Percentiles rank a stretch among this genome's conserved stretches.
These are phyloP conservation scores for Globisporangium camurandrum DNA, from an alignment of 352 stramenopile genomes.

Conservation along the genomic window DNA sequence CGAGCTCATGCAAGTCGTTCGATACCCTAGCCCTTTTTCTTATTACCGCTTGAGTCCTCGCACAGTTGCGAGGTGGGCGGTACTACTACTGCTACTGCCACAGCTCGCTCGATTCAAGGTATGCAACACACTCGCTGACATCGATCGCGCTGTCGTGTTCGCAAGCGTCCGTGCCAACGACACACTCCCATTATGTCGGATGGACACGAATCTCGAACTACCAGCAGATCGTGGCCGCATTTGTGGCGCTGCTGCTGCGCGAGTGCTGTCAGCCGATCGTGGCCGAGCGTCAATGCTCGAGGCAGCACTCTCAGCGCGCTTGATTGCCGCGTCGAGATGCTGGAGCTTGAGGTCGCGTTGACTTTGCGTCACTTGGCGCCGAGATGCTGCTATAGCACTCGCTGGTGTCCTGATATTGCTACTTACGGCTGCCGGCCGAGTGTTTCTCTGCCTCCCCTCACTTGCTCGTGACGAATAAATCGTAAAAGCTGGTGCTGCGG, in stretches of 20 bases:
- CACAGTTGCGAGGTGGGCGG: slow-evolving; percentile 24
- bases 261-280: background rate
- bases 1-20: too few relatives aligned
- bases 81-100: slow-evolving; percentile 3
- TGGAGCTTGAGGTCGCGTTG: slow-evolving; percentile 35
- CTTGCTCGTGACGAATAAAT: slow-evolving; percentile 4
- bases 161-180: slow-evolving; percentile 5
- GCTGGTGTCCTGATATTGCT: too few relatives aligned
- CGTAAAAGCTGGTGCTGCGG: background rate
- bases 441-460: background rate
- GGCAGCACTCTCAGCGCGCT: background rate
- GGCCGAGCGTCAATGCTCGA: background rate
- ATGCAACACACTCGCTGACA: background rate
- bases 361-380: slow-evolving; percentile 10
- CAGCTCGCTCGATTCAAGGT: slow-evolving; percentile 7
- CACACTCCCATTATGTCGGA: background rate
- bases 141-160: background rate
- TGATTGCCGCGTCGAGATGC: slow-evolving; percentile 28
- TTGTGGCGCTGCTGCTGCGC: slow-evolving; percentile 2
- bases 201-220: background rate
- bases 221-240: background rate
- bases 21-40: too few relatives aligned
- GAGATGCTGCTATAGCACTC: slow-evolving; percentile 1
- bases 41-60: slow-evolving; percentile 17
- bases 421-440: background rate